These are phyloP conservation scores for Talaromyces marneffei DNA, from an alignment of 2,329 filamentous ascomycete genomes.

Conservation along the genomic window DNA sequence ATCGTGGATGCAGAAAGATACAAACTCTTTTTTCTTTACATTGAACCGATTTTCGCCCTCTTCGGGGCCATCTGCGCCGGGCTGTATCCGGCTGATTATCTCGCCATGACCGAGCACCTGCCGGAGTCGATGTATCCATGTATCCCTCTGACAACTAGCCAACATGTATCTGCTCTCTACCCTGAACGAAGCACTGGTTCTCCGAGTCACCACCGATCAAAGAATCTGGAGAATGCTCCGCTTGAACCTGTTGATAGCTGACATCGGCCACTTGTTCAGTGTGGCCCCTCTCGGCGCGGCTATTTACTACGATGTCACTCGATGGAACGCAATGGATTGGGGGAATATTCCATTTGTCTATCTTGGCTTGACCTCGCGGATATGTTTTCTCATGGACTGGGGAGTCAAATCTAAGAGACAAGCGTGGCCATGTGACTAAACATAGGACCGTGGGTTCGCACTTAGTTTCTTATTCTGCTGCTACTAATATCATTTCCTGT, in stretches of 20 bases:
- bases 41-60: conserved; percentile 57
- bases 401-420: conserved; percentile 30
- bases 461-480: not conserved
- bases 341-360: conserved; percentile 69
- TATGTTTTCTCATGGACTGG: conserved; percentile 55
- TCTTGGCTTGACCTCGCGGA: conserved; percentile 54
- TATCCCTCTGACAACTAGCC: conserved; percentile 67
- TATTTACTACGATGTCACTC: conserved; percentile 58
- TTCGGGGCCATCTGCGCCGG: conserved; percentile 50
- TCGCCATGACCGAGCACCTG: conserved; percentile 56
- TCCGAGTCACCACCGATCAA: conserved; percentile 62
- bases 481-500: not conserved
- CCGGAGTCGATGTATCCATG: conserved; percentile 50
- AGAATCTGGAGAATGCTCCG: conserved; percentile 66
- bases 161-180: conserved; percentile 74
- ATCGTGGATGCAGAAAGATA: conserved; percentile 38
- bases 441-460: not conserved
- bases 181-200: conserved; percentile 68
- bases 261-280: conserved; percentile 68
- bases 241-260: conserved; percentile 64
- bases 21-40: conserved; percentile 66
- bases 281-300: conserved; percentile 53
- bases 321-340: conserved; percentile 63
- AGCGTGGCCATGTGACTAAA: not conserved
- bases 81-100: conserved; percentile 52